Evolutionary conservation across 768 basidiomycete species (phyloP).

Genomic region (Leccinum longicurvipes): DNA sequence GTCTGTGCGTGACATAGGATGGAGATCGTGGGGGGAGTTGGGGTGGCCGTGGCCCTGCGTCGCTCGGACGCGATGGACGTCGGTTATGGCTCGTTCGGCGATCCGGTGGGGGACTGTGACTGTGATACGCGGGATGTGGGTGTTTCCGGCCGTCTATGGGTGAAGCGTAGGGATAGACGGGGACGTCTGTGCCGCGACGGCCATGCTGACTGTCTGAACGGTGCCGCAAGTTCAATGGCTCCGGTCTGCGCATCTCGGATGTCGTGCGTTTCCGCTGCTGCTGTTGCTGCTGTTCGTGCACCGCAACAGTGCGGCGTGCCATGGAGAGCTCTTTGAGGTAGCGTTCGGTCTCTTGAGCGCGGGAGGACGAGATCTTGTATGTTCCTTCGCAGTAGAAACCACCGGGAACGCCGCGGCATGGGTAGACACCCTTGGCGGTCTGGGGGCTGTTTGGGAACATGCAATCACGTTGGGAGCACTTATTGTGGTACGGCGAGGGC

Average conservation of each 20-base stretch:
- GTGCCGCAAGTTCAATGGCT: conserved; percentile 6
- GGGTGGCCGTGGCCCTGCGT: conserved; percentile 15
- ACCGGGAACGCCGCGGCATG: conserved; percentile 32
- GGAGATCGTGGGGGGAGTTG: conserved; percentile 12
- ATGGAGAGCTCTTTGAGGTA: conserved; percentile 28
- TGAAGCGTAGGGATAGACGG: neutral
- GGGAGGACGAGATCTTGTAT: conserved; percentile 32
- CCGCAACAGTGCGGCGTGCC: conserved; percentile 19
- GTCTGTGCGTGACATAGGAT: conserved; percentile 11
- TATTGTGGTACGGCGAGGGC: conserved; percentile 38
- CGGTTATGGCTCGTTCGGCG: conserved; percentile 1
- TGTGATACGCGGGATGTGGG: neutral
- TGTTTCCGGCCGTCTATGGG: conserved; percentile 4
- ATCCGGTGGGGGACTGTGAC: neutral
- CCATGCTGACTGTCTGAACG: conserved; percentile 3
- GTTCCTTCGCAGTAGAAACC: conserved; percentile 35
- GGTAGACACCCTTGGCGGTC: conserved; percentile 30
- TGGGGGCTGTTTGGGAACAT: conserved; percentile 31
- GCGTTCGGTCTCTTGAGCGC: conserved; percentile 32
- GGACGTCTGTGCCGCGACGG: conserved; percentile 14
- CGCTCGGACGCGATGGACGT: conserved; percentile 15
- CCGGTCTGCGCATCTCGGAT: conserved; percentile 26
- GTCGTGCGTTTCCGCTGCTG: conserved; percentile 29
- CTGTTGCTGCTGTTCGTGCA: conserved; percentile 12
- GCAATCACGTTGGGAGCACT: conserved; percentile 34